phyloP scores from a whole-genome alignment of 2,329 filamentous ascomycete genomes.

The Penicillium sp. region DNA sequence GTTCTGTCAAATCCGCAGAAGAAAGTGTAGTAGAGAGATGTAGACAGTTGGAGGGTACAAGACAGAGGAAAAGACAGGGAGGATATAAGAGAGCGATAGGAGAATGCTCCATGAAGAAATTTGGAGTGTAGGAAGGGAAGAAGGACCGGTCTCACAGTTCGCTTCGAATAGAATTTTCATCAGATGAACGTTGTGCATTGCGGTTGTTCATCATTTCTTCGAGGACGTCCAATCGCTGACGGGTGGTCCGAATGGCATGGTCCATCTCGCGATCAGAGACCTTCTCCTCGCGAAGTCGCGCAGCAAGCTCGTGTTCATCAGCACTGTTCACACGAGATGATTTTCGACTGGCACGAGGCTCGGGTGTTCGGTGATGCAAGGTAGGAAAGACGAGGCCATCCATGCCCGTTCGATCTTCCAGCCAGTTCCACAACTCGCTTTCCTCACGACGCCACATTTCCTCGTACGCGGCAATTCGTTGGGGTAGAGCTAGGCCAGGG shows the following conservation, averaged over 20 bases:
- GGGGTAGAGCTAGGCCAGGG: conserved; percentile 46
- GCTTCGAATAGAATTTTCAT: conserved; percentile 16
- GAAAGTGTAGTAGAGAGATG: not conserved
- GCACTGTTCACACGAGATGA: conserved; percentile 37
- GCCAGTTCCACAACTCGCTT: conserved; percentile 84
- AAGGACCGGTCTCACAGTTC: conserved; percentile 20
- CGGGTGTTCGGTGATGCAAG: conserved; percentile 21
- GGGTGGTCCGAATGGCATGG: conserved; percentile 77
- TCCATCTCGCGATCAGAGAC: conserved; percentile 70
- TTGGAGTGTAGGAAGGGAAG: too few relatives aligned
- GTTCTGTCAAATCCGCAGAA: not conserved
- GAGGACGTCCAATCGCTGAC: conserved; percentile 72
- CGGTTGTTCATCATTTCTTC: conserved; percentile 65
- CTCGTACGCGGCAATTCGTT: conserved; percentile 77
- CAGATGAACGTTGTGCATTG: conserved; percentile 30
- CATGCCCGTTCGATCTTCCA: conserved; percentile 77
- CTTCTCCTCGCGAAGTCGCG: conserved; percentile 55
- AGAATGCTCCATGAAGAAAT: too few relatives aligned
- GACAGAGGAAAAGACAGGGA: not conserved
- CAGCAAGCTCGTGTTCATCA: conserved; percentile 46
- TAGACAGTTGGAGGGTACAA: not conserved
- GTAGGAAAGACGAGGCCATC: conserved; percentile 47
- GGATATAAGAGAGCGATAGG: not conserved
- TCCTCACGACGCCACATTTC: conserved; percentile 88
- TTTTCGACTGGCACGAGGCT: conserved; percentile 39